Evolutionary conservation across 306 rosid species (phyloP).

Genomic region (Inga oerstediana): DNA sequence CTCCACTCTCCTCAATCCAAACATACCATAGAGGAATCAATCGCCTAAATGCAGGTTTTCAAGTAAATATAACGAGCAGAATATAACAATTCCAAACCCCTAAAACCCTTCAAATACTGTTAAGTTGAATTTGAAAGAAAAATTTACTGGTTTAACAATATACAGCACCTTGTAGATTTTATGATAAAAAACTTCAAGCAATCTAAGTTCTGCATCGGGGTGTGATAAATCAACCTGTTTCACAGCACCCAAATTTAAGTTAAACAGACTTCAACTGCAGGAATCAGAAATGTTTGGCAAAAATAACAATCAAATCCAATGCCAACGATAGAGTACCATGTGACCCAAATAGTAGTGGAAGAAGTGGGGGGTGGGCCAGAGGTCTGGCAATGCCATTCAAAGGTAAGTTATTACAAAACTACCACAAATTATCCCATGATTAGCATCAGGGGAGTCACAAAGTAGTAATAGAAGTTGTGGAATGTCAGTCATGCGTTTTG

Average conservation of each 20-base stretch:
- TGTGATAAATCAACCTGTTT: slow-evolving; percentile 89
- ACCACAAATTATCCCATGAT: neutral
- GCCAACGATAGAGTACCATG: neutral
- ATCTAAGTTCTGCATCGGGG: slow-evolving; percentile 82
- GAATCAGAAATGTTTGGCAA: neutral
- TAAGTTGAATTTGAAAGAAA: neutral
- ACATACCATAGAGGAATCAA: neutral
- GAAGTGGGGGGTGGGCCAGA: neutral
- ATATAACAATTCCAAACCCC: neutral
- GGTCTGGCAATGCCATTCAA: neutral
- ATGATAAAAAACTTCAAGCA: slow-evolving; percentile 94
- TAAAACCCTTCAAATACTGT: neutral
- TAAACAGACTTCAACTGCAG: neutral
- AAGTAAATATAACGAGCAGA: neutral
- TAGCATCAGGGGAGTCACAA: neutral
- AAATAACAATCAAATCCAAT: slow-evolving; percentile 4
- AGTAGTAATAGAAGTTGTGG: neutral
- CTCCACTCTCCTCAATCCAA: neutral
- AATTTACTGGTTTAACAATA: neutral
- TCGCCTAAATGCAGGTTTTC: neutral
- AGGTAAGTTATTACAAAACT: neutral
- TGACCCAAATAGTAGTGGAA: neutral
- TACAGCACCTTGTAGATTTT: slow-evolving; percentile 82
- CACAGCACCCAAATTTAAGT: neutral
- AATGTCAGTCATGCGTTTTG: neutral